Conservation (phyloP, 257 asterid genomes). For the Nyctanthes arbortristis region DNA sequence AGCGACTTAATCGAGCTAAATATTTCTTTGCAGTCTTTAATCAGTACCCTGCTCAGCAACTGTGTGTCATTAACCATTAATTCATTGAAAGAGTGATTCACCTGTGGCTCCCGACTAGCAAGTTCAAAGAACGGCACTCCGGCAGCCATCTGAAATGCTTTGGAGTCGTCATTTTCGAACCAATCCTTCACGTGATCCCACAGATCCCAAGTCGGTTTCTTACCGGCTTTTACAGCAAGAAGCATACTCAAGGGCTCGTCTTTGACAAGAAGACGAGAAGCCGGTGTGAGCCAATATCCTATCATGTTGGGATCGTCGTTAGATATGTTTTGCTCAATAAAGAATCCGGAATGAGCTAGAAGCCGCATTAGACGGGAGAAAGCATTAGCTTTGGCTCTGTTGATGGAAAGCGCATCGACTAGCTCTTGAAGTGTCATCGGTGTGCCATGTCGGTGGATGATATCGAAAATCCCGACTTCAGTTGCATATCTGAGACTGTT, state of each 20-base stretch:
- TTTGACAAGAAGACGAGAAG: background rate
- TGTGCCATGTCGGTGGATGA: too few species aligned
- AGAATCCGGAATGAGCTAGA: too few species aligned
- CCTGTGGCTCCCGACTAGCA: background rate
- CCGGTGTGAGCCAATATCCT: constrained; percentile 9
- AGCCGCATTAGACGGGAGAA: too few species aligned
- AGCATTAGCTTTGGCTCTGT: too few species aligned
- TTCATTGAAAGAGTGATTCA: background rate
- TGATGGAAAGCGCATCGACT: too few species aligned
- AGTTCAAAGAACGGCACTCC: constrained; percentile 4
- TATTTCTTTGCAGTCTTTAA: background rate
- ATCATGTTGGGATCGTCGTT: too few species aligned
- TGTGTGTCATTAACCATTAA: constrained; percentile 9
- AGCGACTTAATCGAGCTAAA: background rate
- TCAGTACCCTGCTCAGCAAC: background rate
- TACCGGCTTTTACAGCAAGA: too few species aligned
- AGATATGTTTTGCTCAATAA: too few species aligned
- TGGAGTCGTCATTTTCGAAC: constrained; percentile 5
- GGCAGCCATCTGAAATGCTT: constrained; percentile 10
- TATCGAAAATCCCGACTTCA: too few species aligned
- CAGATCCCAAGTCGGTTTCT: too few species aligned
- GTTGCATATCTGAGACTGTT: too few species aligned
- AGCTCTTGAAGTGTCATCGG: too few species aligned
- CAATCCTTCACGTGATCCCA: constrained; percentile 9
- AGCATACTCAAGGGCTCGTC: constrained; percentile 15